Base-by-base conservation (phyloP, 2,329 filamentous ascomycete species). In the Colletotrichum navitas region DNA sequence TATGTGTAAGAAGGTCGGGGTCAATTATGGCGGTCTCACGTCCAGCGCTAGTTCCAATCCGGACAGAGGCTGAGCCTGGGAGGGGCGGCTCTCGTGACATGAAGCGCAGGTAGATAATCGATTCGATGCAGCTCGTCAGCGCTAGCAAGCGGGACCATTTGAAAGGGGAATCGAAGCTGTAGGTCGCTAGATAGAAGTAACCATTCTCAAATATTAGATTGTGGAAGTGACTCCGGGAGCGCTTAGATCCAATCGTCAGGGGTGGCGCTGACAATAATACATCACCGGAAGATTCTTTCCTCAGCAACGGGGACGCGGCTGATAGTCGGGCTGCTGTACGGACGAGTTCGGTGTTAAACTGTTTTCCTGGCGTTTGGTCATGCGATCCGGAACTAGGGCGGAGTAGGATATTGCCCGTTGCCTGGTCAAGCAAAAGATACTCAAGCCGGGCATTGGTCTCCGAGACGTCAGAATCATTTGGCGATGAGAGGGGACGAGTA, bases 211-310 rank as follows among this genome's bases (percentile, higher is more conserved):
- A 61, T 21, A 61, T 26, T 6, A 63, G 21, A 16, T 47, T 45
- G n/a, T 10, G 45, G 34, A 59, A 24, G 26, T 26, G 66, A 21
- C 45, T 65, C 47, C 45, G 32, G 26, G 24, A 24, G 66, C 36
- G 52, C 49, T 60, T 54, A 54, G 10, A 70, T 21, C 52, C 2
- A 60, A 21, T 11, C 41, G 24, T 45, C 29, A 34, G 55, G 24
- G 62, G 45, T 72, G 69, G 66, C 66, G 66, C 52, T 63, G 55
- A 21, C 41, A 14, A 54, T 45, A 39, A 21, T 60, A 39, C 8
- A 29, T n/a, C 59, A 24, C 58, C 59, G 26, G 18, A 36, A 45
- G 26, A 3, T 63, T 45, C 32, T 39, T 32, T 45, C 26, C 43
- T 59, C 63, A 26, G 52, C 41, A 18, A 69, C 36, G 36, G 65